These are phyloP conservation scores for Arabidopsis thaliana DNA, from an alignment of 345 rosid species.

Conservation along the genomic window DNA sequence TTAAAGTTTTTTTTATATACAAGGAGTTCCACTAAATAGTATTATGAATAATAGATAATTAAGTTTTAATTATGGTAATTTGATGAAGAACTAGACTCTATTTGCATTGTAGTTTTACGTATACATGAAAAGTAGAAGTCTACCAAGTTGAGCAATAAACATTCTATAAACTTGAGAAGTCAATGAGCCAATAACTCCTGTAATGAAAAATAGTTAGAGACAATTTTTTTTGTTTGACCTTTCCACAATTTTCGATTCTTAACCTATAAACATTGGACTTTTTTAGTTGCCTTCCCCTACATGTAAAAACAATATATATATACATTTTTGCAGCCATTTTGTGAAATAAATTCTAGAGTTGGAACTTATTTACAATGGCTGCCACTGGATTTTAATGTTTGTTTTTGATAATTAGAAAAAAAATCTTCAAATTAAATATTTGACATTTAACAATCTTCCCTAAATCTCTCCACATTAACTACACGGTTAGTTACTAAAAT, in stretches of 20 bases:
- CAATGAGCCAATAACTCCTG: conserved; percentile 35
- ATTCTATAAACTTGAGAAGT: conserved; percentile 20
- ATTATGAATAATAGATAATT: background rate
- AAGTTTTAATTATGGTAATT: background rate
- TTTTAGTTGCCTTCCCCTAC: conserved; percentile 30
- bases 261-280: conserved; percentile 35
- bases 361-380: no score
- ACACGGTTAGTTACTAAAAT: no score
- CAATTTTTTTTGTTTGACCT: conserved; percentile 39
- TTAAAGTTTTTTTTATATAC: background rate
- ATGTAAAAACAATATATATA: background rate
- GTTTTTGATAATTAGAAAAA: no score
- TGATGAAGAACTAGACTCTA: background rate
- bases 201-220: conserved; percentile 15
- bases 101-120: background rate
- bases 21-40: background rate
- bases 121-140: conserved; percentile 7
- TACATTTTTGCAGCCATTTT: no score
- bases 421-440: no score
- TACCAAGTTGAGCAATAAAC: conserved; percentile 14
- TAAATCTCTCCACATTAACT: no score
- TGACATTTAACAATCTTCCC: no score
- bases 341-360: no score
- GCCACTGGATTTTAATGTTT: no score
- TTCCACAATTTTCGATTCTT: conserved; percentile 5